phyloP scores from a whole-genome alignment of 164 flowering plant genomes.

The Pachysandra terminalis region DNA sequence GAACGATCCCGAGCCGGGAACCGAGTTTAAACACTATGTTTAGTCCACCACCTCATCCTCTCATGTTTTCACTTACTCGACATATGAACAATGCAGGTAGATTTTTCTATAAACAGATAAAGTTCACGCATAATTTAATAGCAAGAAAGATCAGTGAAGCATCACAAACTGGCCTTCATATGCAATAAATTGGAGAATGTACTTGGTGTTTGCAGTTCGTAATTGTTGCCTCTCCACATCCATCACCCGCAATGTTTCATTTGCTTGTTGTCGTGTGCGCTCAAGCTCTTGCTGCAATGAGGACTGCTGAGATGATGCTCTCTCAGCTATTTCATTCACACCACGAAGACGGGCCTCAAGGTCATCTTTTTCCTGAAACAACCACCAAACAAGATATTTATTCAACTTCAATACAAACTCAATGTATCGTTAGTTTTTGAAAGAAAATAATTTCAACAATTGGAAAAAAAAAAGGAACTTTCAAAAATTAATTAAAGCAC shows the following conservation, averaged over 20 bases:
- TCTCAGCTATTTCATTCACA: slow-evolving; percentile 60
- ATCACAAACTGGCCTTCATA: neutral
- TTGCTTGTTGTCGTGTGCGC: slow-evolving; percentile 87
- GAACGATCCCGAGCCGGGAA: too few relatives aligned
- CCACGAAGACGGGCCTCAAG: slow-evolving; percentile 72
- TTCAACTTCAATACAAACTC: slow-evolving; percentile 7
- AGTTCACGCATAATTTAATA: too few relatives aligned
- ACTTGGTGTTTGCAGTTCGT: slow-evolving; percentile 87
- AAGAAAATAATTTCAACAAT: neutral
- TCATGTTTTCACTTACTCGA: too few relatives aligned
- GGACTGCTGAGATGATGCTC: slow-evolving; percentile 63
- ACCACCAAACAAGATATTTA: slow-evolving; percentile 20
- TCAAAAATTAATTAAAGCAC: neutral
- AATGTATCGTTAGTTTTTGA: neutral
- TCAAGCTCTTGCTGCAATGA: slow-evolving; percentile 83
- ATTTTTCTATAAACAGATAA: too few relatives aligned
- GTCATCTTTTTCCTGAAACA: slow-evolving; percentile 91
- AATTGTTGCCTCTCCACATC: slow-evolving; percentile 94
- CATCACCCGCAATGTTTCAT: slow-evolving; percentile 87
- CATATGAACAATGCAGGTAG: too few relatives aligned
- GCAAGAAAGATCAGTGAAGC: too few relatives aligned
- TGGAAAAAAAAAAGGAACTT: neutral
- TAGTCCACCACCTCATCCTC: too few relatives aligned
- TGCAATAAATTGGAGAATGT: slow-evolving; percentile 18
- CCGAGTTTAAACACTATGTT: too few relatives aligned